Conservation (phyloP, 495 filamentous ascomycete genomes). For the Xylaria cubensis region DNA sequence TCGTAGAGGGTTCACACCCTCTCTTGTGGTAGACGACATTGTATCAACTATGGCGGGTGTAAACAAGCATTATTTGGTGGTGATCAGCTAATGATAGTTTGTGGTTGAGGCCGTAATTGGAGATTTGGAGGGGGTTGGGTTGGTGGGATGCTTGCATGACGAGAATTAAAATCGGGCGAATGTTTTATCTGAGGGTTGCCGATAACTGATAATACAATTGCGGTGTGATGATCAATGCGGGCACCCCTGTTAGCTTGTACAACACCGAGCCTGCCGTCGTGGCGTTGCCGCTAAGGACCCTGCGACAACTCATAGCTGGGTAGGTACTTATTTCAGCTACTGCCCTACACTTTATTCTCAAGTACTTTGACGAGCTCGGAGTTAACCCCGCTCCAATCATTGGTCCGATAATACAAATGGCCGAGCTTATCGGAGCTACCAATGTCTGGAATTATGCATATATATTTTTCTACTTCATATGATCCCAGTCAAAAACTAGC, state of each 20-base stretch:
- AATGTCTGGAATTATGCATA: neutral
- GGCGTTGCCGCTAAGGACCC: slow-evolving; percentile 6
- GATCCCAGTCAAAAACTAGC: neutral
- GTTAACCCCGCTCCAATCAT: slow-evolving; percentile 19
- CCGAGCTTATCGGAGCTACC: slow-evolving; percentile 27
- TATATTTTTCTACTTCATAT: slow-evolving; percentile 3
- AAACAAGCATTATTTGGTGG: neutral
- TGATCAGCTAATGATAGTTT: neutral
- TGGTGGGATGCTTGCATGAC: slow-evolving; percentile 10
- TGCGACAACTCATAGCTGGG: neutral
- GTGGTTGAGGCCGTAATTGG: neutral
- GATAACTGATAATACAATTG: slow-evolving; percentile 9
- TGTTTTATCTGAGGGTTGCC: neutral
- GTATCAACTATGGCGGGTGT: slow-evolving; percentile 19
- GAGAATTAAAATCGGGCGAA: slow-evolving; percentile 21
- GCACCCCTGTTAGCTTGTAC: neutral
- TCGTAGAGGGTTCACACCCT: slow-evolving; percentile 84
- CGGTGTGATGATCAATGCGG: slow-evolving; percentile 14
- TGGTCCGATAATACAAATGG: neutral
- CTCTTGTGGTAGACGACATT: slow-evolving; percentile 54
- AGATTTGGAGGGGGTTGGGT: neutral
- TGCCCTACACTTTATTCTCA: no score
- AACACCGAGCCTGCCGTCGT: slow-evolving; percentile 5
- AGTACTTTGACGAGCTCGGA: slow-evolving; percentile 10
- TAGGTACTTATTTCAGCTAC: neutral